Conservation (phyloP, 768 basidiomycete species). For the Mycena maculata region DNA sequence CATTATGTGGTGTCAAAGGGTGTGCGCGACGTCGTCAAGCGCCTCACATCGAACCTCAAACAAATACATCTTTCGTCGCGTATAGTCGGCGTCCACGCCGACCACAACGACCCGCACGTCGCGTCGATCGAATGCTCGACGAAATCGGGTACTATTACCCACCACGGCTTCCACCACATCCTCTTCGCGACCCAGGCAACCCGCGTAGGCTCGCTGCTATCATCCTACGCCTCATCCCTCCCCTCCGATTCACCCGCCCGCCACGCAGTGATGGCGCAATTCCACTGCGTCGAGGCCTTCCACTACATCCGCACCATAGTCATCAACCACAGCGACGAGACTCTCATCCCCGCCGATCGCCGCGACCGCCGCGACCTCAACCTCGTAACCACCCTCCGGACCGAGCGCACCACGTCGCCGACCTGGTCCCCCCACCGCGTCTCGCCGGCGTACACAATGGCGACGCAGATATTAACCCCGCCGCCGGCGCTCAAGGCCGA, state of each 20-base stretch:
- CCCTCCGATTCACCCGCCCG: conserved; percentile 40
- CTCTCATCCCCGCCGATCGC: conserved; percentile 62
- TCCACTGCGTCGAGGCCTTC: conserved; percentile 64
- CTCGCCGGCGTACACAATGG: conserved; percentile 69
- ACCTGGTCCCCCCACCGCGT: conserved; percentile 47
- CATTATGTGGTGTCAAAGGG: conserved; percentile 76
- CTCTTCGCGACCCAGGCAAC: conserved; percentile 82
- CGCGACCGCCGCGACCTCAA: conserved; percentile 75
- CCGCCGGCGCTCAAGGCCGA: conserved; percentile 48
- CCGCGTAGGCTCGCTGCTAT: conserved; percentile 65
- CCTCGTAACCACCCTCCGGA: conserved; percentile 48
- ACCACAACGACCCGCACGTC: conserved; percentile 47
- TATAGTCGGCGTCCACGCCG: conserved; percentile 58
- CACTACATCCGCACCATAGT: conserved; percentile 68
- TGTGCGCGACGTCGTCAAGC: conserved; percentile 66
- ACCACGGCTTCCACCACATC: conserved; percentile 71
- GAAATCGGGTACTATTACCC: conserved; percentile 40
- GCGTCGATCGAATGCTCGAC: conserved; percentile 54
- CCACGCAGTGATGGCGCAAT: conserved; percentile 50
- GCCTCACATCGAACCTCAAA: conserved; percentile 57
- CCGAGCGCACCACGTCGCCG: conserved; percentile 6
- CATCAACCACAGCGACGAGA: conserved; percentile 76
- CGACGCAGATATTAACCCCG: conserved; percentile 68
- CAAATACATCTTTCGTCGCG: conserved; percentile 67
- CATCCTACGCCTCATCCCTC: conserved; percentile 57